phyloP scores from a whole-genome alignment of 352 stramenopile genomes.

The Phytophthora boehmeriae region DNA sequence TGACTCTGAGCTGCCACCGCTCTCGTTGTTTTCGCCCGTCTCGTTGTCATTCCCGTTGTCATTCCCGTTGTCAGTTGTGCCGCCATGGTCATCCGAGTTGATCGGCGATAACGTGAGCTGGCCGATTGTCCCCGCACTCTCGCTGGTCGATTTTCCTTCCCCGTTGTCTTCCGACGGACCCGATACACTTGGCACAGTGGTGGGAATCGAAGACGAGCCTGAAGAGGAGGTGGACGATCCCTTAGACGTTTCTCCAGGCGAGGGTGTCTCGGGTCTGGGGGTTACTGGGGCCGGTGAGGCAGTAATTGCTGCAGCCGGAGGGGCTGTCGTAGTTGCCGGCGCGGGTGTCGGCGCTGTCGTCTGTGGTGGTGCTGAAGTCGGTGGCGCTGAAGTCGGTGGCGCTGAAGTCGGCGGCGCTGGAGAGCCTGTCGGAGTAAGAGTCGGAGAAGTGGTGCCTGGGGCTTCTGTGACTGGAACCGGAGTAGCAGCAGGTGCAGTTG shows the following conservation, averaged over 20 bases:
- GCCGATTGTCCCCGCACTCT: conserved; percentile 20
- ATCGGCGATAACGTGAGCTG: conserved; percentile 46
- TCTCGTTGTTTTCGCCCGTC: conserved; percentile 5
- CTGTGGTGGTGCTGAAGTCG: too few species aligned
- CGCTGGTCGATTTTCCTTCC: conserved; percentile 7
- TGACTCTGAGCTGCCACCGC: conserved; percentile 11
- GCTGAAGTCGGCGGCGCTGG: conserved; percentile 14
- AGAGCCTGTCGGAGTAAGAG: conserved; percentile 14
- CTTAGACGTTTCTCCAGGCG: conserved; percentile 11
- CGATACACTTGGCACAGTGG: conserved; percentile 6
- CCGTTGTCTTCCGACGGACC: conserved; percentile 7
- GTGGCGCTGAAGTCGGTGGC: conserved; percentile 14
- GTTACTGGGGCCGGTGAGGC: conserved; percentile 9
- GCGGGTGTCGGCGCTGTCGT: conserved; percentile 12
- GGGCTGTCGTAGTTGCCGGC: conserved; percentile 17
- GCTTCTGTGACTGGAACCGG: conserved; percentile 13
- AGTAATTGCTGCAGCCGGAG: neutral
- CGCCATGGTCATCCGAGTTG: conserved; percentile 19
- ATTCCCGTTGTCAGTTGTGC: conserved; percentile 3
- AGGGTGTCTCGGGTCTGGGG: conserved; percentile 10
- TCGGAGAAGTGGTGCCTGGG: conserved; percentile 8
- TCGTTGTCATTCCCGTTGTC: conserved; percentile 8
- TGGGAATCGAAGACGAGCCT: conserved; percentile 3
- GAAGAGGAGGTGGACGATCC: conserved; percentile 9
- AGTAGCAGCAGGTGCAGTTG: conserved; percentile 1